Evolutionary conservation across 192 early-diverging fungal species (phyloP).

Genomic region (Backusella tuberculispora): DNA sequence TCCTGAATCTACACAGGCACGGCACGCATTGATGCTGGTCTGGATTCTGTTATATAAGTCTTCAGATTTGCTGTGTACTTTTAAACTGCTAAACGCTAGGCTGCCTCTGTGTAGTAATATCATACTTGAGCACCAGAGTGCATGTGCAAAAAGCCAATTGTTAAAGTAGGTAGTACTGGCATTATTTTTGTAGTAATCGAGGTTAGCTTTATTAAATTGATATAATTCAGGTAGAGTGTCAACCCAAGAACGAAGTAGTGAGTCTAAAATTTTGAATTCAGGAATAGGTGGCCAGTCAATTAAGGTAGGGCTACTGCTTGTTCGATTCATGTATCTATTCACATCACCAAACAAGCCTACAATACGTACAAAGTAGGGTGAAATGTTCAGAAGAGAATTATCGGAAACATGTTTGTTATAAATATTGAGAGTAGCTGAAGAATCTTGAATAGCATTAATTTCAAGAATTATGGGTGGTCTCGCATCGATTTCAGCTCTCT

Average conservation of each 20-base stretch:
- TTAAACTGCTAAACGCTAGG: constrained; percentile 25
- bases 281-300: constrained; percentile 34
- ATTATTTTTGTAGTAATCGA: constrained; percentile 9
- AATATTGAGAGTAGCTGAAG: not conserved
- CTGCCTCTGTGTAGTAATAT: constrained; percentile 33
- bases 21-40: constrained; percentile 23
- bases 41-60: constrained; percentile 1
- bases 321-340: constrained; percentile 26
- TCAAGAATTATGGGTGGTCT: constrained; percentile 20
- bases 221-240: constrained; percentile 11
- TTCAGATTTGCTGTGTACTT: not conserved
- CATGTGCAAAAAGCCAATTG: constrained; percentile 28
- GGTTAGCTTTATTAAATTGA: constrained; percentile 14
- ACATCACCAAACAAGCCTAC: constrained; percentile 37
- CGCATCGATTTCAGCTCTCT: constrained; percentile 47
- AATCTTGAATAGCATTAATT: constrained; percentile 1
- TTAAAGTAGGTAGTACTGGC: constrained; percentile 22
- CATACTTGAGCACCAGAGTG: constrained; percentile 28
- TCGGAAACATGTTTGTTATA: not conserved
- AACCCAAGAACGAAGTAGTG: constrained; percentile 21
- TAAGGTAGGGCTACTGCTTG: not conserved
- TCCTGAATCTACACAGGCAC: constrained; percentile 19
- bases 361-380: constrained; percentile 11
- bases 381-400: constrained; percentile 22
- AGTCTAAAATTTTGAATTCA: constrained; percentile 29